phyloP scores from a whole-genome alignment of 2,329 filamentous ascomycete species.

The Trichoderma simmonsii region DNA sequence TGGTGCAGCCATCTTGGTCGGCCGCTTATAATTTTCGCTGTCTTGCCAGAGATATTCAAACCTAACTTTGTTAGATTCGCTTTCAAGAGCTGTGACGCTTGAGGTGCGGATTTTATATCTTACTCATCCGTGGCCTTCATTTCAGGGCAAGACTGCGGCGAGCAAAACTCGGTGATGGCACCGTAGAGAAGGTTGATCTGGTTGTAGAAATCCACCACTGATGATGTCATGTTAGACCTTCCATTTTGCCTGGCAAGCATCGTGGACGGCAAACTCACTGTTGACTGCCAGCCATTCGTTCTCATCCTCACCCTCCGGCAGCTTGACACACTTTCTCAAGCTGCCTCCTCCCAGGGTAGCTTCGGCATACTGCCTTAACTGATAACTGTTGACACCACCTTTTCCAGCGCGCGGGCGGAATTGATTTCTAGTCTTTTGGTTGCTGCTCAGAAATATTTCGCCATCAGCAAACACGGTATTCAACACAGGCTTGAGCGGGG shows the following conservation, averaged over 20 bases:
- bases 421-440: constrained; percentile 82
- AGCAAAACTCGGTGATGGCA: constrained; percentile 98
- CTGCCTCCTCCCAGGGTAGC: constrained; percentile 93
- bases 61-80: constrained; percentile 40
- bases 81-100: not conserved
- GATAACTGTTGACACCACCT: constrained; percentile 82
- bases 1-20: constrained; percentile 96
- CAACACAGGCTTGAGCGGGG: constrained; percentile 24
- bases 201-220: constrained; percentile 99
- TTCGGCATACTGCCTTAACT: constrained; percentile 96
- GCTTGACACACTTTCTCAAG: constrained; percentile 90
- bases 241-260: no score
- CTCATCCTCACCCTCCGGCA: constrained; percentile 94
- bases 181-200: constrained; percentile 99
- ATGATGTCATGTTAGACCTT: not conserved
- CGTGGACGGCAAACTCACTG: constrained; percentile 54
- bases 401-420: constrained; percentile 89
- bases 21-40: constrained; percentile 86
- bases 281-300: constrained; percentile 99
- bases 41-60: constrained; percentile 99
- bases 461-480: constrained; percentile 31
- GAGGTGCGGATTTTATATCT: constrained; percentile 26
- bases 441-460: constrained; percentile 49
- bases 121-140: constrained; percentile 99
- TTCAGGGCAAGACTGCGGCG: constrained; percentile 91